Base-by-base conservation (phyloP, 345 rosid genomes). In the Rhodomyrtus tomentosa region DNA sequence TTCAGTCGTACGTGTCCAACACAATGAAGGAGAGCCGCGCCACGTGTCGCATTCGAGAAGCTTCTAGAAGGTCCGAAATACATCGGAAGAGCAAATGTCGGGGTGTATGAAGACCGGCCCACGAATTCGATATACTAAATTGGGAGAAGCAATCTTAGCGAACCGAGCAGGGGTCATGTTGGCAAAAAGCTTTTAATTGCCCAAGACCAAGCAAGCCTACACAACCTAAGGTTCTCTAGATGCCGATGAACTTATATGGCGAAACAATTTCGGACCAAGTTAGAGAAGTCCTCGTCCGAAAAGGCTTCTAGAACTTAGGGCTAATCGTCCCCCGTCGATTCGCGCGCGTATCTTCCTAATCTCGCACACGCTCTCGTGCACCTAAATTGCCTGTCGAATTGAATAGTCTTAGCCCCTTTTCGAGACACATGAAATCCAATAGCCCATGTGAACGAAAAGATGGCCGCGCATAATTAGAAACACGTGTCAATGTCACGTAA, bases 161-260 rank as follows among this genome's bases (percentile, higher is more conserved):
- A 38, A 68, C 38, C 25, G 3, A 68, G 1, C 25, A 18, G 4
- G 0, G 7, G 12, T 2, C 3, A 0, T 20, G 79, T 4, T 1
- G 22, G 25, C 45, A 5, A 68, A 5, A 68, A 68, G 45, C 25
- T 36, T 36, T 68, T 8, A 4, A 68, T 36, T 12, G 76, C 38
- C 2, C 32, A 15, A 0, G 45, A 32, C 45, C 76, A 68, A 8
- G 7, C 15, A 29, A 62, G 5, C 74, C 74, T 29, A 15, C 32
- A 29, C 40, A 29, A 21, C 74, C 45, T 59, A 15, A 58, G 13
- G 12, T 68, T 36, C 45, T 9, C 45, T 1, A 68, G 25, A 36
- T 68, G 45, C 79, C 79, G 10, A 18, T 16, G 45, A 68, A 68
- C 76, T 62, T 36, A 5, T 32, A 7, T 9, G 49, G 25, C 12